Base-by-base conservation (phyloP, 495 filamentous ascomycete species). In the Entonaema liquescens region DNA sequence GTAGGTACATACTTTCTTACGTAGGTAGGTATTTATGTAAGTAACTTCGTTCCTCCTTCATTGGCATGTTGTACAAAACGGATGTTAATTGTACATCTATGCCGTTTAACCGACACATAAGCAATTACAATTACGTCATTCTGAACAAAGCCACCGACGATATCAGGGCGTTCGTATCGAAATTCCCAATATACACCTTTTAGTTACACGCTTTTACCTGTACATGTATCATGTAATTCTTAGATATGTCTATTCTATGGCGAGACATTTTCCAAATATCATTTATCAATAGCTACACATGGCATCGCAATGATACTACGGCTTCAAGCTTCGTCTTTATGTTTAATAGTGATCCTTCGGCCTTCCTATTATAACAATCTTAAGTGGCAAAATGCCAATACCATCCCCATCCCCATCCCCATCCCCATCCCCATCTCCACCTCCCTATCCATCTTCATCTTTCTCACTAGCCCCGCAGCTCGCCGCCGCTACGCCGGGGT, bases 101-200 rank as follows among this genome's bases (percentile, higher is more conserved):
- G 65, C 65, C 60, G 65, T 28, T 72, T 68, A 68, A 54, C 65
- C 60, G 19, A 42, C 31, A 56, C 38, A 44, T 54, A 6, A 15
- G 15, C 44, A 61, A 6, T 9, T 28, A 56, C 33, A 35, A 58
- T 71, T 66, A 42, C 70, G 70, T 73, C 70, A 73, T 73, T 59
- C 50, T 59, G 36, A 65, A 68, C 65, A 65, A 65, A 73, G 57
- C 61, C 44, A 50, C 59, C 29, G 9, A 55, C 56, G 36, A 53
- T 28, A 35, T 15, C 35, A 49, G 29, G 42, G 50, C 26, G 11
- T 36, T 19, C 17, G 15, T 36, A 21, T 31, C 36, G 19, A 62
- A 55, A 28, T 31, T 38, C 19, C 21, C 29, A n/a, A n/a, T 59
- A 38, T 21, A 1, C 33, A 65, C 38, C 17, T 42, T 55, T 50